Base-by-base conservation (phyloP, 768 basidiomycete genomes). In the Strobilomyces dryophilus region DNA sequence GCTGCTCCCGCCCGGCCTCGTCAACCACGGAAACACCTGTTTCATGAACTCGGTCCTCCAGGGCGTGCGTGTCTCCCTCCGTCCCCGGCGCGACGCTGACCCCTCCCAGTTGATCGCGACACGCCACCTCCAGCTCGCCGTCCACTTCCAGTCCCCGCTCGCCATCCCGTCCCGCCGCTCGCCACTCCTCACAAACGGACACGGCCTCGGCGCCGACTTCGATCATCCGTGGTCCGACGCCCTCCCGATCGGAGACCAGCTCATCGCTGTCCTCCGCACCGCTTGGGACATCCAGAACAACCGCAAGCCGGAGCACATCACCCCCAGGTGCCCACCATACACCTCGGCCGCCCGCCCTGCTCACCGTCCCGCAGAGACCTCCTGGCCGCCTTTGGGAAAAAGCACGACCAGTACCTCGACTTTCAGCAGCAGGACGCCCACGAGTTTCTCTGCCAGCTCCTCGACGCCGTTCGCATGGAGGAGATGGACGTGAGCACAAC, bases 31-130 rank as follows among this genome's bases (percentile, higher is more conserved):
- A 40, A 91, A 91, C 67, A 95, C 93, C 0, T 98, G 94, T 71
- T 98, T 94, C 71, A 91, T 95, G 87, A 98, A 95, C 71, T 93
- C 92, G 31, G 91, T 93, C 29, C 74, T 98, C 27, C 94, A 98
- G 67, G 89, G 87, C 36, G 89, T 87, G 71, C 59, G 84, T 52
- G 2, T 11, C 6, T 18, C n/a, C 3, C 17, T 31, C 37, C 10
- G 6, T 8, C 17, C 14, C 6, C n/a, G 27, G 7, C 15, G n/a
- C n/a, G n/a, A n/a, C 5, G 2, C 39, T 49, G 37, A 49, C 39
- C 27, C 0, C 5, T 3, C 2, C 40, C 60, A 90, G 87, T 68
- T 90, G 54, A 78, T 89, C 61, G 84, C 89, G 4, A 87, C 86
- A 1, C 75, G 72, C 18, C 72, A 83, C 52, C 70, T 91, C 31